These are phyloP conservation scores for Plasmodium sp. DNA, from an alignment of 169 alveolate species.

Conservation along the genomic window DNA sequence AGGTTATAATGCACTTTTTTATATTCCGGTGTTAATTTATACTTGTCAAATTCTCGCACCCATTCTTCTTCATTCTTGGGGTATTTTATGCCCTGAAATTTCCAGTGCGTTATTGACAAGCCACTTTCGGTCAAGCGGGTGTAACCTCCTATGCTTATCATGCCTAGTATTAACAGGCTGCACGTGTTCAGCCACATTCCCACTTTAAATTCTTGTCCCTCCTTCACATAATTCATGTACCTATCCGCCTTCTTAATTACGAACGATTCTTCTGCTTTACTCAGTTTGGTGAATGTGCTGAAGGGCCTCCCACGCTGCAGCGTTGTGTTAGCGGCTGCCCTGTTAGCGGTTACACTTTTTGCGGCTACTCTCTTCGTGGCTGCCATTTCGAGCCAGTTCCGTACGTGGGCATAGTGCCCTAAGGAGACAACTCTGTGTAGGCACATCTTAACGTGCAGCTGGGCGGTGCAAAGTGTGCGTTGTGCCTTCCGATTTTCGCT, in stretches of 20 bases:
- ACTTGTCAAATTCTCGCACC: conserved; percentile 88
- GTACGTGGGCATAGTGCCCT: not conserved
- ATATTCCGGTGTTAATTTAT: conserved; percentile 91
- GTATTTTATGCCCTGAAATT: conserved; percentile 84
- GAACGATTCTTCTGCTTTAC: conserved; percentile 25
- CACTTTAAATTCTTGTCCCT: conserved; percentile 63
- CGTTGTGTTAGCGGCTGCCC: not conserved
- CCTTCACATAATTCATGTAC: conserved; percentile 45
- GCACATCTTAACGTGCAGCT: not conserved
- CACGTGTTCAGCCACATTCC: conserved; percentile 74
- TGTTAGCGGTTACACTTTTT: not conserved
- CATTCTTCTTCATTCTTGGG: conserved; percentile 91
- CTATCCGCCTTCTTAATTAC: conserved; percentile 39
- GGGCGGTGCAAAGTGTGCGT: not conserved
- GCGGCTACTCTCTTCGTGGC: not conserved
- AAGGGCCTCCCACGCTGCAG: not conserved
- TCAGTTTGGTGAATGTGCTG: conserved; percentile 36
- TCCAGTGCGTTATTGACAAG: conserved; percentile 94
- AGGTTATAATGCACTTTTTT: conserved; percentile 88
- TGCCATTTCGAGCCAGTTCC: not conserved
- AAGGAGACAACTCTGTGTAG: conserved; percentile 11
- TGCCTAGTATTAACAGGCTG: conserved; percentile 82
- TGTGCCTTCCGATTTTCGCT: not conserved
- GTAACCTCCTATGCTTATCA: conserved; percentile 92
- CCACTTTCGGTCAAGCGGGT: conserved; percentile 93